Evolutionary conservation across 129 eudicot genomes (phyloP).

Genomic region (Chrysanthemum makinoi): DNA sequence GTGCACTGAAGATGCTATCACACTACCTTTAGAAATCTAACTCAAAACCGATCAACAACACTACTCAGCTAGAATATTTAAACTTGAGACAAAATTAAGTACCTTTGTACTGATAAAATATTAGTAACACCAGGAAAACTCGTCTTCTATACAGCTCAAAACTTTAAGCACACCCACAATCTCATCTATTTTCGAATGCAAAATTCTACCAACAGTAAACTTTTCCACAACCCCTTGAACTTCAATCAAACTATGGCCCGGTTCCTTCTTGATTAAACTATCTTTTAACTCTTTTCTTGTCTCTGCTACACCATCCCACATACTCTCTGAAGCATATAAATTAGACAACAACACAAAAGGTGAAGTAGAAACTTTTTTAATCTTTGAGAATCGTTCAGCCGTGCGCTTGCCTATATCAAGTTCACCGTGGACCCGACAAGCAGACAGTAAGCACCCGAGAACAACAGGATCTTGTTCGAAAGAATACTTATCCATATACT

Average conservation of each 20-base stretch:
- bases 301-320: slow-evolving; percentile 65
- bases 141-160: slow-evolving; percentile 32
- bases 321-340: slow-evolving; percentile 62
- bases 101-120: not conserved
- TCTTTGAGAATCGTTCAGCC: slow-evolving; percentile 46
- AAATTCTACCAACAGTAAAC: slow-evolving; percentile 57
- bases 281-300: slow-evolving; percentile 62
- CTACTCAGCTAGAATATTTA: too few species aligned
- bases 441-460: slow-evolving; percentile 67
- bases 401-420: slow-evolving; percentile 47
- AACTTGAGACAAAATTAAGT: not conserved
- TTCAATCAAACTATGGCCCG: slow-evolving; percentile 75
- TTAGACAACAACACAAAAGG: slow-evolving; percentile 73
- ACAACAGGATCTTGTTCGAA: slow-evolving; percentile 58
- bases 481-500: slow-evolving; percentile 45
- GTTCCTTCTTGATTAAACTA: slow-evolving; percentile 62
- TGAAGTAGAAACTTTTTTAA: slow-evolving; percentile 58
- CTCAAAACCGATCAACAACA: not conserved
- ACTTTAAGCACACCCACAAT: slow-evolving; percentile 41
- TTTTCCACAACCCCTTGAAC: slow-evolving; percentile 49
- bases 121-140: slow-evolving; percentile 26
- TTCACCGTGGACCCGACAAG: slow-evolving; percentile 64
- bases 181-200: slow-evolving; percentile 54
- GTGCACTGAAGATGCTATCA: not conserved
- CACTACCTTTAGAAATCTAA: not conserved